A percentile compares a stretch with the other conserved stretches of the same genome.
These are phyloP conservation scores for Wallacemonas sp. DNA, from an alignment of 208 protist genomes.

Conservation along the genomic window DNA sequence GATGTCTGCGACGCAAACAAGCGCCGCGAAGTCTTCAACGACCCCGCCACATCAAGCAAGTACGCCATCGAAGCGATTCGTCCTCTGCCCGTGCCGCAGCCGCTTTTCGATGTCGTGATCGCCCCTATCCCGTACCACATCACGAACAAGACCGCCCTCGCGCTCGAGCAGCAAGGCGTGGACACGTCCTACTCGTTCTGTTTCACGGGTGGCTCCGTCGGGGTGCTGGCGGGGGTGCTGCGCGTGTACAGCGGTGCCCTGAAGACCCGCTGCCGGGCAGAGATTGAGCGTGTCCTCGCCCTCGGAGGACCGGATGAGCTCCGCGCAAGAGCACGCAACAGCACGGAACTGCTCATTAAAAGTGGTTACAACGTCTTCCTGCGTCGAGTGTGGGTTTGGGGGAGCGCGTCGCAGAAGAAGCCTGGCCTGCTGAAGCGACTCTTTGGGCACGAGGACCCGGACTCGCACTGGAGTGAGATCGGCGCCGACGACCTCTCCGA, in stretches of 20 bases:
- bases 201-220: conserved; percentile 61
- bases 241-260: conserved; percentile 44
- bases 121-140: conserved; percentile 39
- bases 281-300: conserved; percentile 4
- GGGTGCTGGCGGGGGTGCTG: conserved; percentile 55
- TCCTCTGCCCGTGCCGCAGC: conserved; percentile 23
- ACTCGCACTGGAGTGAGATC: neutral
- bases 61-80: conserved; percentile 38
- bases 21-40: conserved; percentile 21
- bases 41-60: conserved; percentile 16
- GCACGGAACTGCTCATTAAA: conserved; percentile 9
- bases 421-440: conserved; percentile 1
- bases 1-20: conserved; percentile 38
- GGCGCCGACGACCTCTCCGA: conserved; percentile 5
- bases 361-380: conserved; percentile 50
- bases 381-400: conserved; percentile 53
- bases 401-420: conserved; percentile 28
- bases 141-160: conserved; percentile 12
- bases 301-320: neutral
- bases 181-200: conserved; percentile 32
- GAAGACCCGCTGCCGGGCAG: conserved; percentile 1
- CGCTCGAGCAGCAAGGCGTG: conserved; percentile 26
- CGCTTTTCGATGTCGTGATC: conserved; percentile 40
- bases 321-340: neutral
- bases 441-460: neutral